Evolutionary conservation across 2,329 filamentous ascomycete genomes (phyloP).

Genomic region (Amauroascus verrucosus): DNA sequence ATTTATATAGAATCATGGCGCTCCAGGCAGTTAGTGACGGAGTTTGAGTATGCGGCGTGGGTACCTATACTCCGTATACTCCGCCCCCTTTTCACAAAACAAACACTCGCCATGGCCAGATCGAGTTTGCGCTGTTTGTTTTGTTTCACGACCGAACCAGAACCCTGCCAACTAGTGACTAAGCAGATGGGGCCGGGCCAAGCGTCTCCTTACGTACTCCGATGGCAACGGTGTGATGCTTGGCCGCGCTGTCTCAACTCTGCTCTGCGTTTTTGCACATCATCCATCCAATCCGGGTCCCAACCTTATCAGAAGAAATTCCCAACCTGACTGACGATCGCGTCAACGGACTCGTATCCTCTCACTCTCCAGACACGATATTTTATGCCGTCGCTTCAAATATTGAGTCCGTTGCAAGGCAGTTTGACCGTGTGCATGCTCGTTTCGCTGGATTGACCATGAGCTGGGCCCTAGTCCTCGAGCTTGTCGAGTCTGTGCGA

Average conservation of each 20-base stretch:
- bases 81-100: no score
- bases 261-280: not conserved
- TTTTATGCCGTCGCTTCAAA: not conserved
- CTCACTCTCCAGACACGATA: not conserved
- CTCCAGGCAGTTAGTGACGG: no score
- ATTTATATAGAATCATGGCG: no score
- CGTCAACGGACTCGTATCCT: not conserved
- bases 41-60: no score
- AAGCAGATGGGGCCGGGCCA: not conserved
- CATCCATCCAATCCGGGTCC: not conserved
- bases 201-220: not conserved
- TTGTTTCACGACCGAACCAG: no score
- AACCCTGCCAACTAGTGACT: no score
- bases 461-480: not conserved
- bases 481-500: not conserved
- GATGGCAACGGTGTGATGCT: not conserved
- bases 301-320: not conserved
- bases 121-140: no score
- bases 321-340: not conserved
- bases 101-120: no score
- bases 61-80: no score
- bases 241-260: not conserved
- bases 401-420: not conserved
- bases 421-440: not conserved
- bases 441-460: constrained; percentile 1